These are phyloP conservation scores for Immersiella caudata DNA, from an alignment of 495 filamentous ascomycete genomes.

Conservation along the genomic window DNA sequence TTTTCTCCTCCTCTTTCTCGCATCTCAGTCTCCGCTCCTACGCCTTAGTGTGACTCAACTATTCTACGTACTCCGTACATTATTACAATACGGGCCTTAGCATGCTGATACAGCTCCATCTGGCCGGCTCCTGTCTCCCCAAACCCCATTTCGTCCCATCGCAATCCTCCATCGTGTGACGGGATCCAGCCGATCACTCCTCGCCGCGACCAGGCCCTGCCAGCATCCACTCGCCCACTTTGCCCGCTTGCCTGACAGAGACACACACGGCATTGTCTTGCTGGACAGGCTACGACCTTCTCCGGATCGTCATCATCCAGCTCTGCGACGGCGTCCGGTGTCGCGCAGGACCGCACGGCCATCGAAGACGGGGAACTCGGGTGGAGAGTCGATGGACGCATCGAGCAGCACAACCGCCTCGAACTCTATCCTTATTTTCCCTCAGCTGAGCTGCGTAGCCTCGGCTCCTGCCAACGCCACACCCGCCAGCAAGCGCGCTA, in stretches of 20 bases:
- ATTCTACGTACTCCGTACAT: too few species aligned
- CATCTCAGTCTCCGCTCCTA: not conserved
- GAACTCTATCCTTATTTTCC: constrained; percentile 6
- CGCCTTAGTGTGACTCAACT: too few species aligned
- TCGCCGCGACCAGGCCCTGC: constrained; percentile 12
- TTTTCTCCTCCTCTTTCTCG: not conserved
- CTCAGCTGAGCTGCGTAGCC: not conserved
- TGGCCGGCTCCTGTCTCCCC: constrained; percentile 24
- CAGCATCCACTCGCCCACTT: constrained; percentile 1
- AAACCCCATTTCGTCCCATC: constrained; percentile 28
- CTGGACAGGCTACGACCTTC: constrained; percentile 27
- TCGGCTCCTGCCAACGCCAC: not conserved
- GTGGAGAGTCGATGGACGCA: not conserved
- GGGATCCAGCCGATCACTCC: constrained; percentile 32
- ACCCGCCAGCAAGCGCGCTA: not conserved
- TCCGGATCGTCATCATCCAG: constrained; percentile 32
- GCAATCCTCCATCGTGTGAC: constrained; percentile 31
- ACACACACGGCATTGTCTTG: constrained; percentile 30
- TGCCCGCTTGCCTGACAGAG: constrained; percentile 19
- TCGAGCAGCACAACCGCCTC: not conserved
- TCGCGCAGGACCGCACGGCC: constrained; percentile 4
- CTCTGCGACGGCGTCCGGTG: not conserved
- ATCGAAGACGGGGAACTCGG: not conserved
- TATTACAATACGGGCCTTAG: too few species aligned
- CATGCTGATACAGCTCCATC: constrained; percentile 35